Evolutionary conservation across 2,329 filamentous ascomycete genomes (phyloP), one percentile per base, ranked within the genome.

Genomic region (Aspergillus latus): DNA sequence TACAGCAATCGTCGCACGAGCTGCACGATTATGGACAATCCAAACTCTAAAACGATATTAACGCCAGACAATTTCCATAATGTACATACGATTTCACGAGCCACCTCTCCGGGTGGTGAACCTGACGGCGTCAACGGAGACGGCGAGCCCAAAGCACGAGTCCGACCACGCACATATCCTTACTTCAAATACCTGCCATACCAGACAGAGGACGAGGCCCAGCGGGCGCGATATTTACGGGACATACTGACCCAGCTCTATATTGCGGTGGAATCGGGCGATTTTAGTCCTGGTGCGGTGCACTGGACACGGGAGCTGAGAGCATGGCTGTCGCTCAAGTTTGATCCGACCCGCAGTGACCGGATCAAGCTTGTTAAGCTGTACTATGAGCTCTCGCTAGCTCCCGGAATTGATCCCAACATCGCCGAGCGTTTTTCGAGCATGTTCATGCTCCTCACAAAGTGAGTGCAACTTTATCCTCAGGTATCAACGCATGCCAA

Each of bases 231-330:
- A 49, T 91, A 92, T 60, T 80, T 99, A 45, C 82, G 88, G 46
- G 90, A 92, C 71, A 97, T 97, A 66, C 82, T 97, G 64, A 94
- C 92, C 72, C 90, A 96, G 69, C 87, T 99, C 30, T 97, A 96
- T 73, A 90, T 97, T 65, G 85, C 93, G 56, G 82, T 99, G 61
- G 88, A 92, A 70, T 88, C 94, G 3, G 92, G 96, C 63, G 94
- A 99, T 74, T 97, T 97, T 74, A 88, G 89, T 26, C 90, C 93
- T 0, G 94, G 94, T 34, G 94, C 93, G 29, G 82, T 96, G 59
- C 93, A 99, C 75, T 99, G 94, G 94, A 97, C 94, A 13, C 87
- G 93, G 64, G 94, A 99, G 82, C 87, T 99, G 47, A 86, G 92
- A 70, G 90, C 89, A 74, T 99, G 95, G 94, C 82, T 99, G 63